Base-by-base conservation (phyloP, 2,329 filamentous ascomycete genomes). In the Trichoderma koningiopsis region DNA sequence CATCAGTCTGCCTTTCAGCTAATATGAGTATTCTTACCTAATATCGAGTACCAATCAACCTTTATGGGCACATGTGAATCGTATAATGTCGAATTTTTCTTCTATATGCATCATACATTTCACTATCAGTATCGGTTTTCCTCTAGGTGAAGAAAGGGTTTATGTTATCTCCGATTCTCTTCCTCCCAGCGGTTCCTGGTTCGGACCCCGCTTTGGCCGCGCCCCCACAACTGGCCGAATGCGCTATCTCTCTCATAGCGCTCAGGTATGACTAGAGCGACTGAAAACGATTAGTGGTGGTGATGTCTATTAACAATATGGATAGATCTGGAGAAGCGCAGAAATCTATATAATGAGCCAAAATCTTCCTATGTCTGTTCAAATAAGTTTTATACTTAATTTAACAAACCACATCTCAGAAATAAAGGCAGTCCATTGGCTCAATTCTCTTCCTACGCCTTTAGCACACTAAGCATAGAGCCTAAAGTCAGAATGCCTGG, bases 151-250 rank as follows among this genome's bases (percentile, higher is more conserved):
- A 5, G 16, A 43, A 56, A 37, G 31, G 55, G 16, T 35, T 35
- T 53, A 60, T 35, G 7, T n/a, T 63, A 63, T 63, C 47, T 63
- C 60, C 47, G 47, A 40, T 29, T 22, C 14, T 37, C 47, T 53
- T n/a, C 27, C n/a, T 52, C 27, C 27, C 33, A 61, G 59, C 27
- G 33, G 16, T 40, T 62, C 59, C 19, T 33, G 27, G 53, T 29
- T 62, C 59, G 40, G 59, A 35, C 59, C 59, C 60, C 60, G 60
- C 60, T 31, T 63, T 63, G 60, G 37, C 60, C 60, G 60, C 31
- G 52, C 47, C 60, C 60, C 60, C 60, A 63, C 60, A 37, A 53
- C 7, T 53, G 31, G 31, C 3, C 19, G 24, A 5, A 5, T 33
- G 53, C 5, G 37, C 14, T 7, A 33, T 63, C 60, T 52, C 60